Evolutionary conservation across 73 alveolate species (phyloP), one percentile per base, ranked within the genome.

Genomic region (Loxodes magnus): DNA sequence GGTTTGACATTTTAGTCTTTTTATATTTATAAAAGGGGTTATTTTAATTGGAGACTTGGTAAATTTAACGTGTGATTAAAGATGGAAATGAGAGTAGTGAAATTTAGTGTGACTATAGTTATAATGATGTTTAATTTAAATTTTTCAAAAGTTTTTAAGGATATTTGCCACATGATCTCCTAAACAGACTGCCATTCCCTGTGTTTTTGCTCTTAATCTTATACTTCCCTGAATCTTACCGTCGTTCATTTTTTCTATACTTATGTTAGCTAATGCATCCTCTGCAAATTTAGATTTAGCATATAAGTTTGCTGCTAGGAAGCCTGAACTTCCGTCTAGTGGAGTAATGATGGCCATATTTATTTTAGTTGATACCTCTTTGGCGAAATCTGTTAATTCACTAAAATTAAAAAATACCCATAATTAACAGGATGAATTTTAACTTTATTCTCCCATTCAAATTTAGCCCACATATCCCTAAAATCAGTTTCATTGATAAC

Each of bases 391-490:
- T 14, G 61, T 61, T 35, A 76, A 59, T 41, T 62, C 77, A 33
- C 64, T 77, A n/a, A n/a, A n/a, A n/a, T n/a, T n/a, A n/a, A n/a
- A n/a, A n/a, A n/a, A n/a, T n/a, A n/a, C n/a, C n/a, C n/a, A n/a
- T n/a, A n/a, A 33, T 55, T 50, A 43, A 80, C 55, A 1, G 92
- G 56, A 43, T 76, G 83, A 25, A 92, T 79, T 41, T 61, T 74
- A 10, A 92, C 92, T 49, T 87, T 87, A 60, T 79, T 84, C 56
- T 91, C 98, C 98, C 98, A 91, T 49, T 91, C 89, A 76, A 81
- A 92, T 36, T 88, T 92, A 24, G 87, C 91, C 98, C 98, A 92
- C 67, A 72, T 78, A 57, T 88, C 74, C 52, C 94, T 87, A 51
- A 88, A 88, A 46, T 81, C 82, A 38, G 63, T 67, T 39, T 88